Evolutionary conservation across 441 rosid species (phyloP).

Genomic region (Breynia disticha): DNA sequence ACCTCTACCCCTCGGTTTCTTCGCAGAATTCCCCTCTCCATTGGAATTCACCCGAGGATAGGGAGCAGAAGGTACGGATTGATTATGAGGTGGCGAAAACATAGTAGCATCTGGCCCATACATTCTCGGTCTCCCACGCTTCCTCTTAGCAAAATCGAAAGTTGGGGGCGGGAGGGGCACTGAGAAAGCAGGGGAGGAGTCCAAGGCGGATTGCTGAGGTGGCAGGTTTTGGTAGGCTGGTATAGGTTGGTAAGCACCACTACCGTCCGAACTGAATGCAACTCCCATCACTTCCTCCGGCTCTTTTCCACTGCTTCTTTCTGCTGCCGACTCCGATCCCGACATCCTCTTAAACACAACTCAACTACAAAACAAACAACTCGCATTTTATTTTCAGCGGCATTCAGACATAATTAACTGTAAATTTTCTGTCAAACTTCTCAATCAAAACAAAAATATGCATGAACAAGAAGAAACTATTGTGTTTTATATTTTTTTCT

Average conservation of each 20-base stretch:
- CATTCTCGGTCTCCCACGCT: constrained; percentile 83
- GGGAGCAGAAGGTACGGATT: constrained; percentile 15
- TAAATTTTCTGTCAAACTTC: too few species aligned
- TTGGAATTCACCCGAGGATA: constrained; percentile 2
- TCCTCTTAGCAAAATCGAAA: constrained; percentile 35
- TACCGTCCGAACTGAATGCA: constrained; percentile 38
- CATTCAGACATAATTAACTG: too few species aligned
- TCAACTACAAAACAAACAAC: background rate
- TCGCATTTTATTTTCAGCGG: background rate
- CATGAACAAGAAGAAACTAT: background rate
- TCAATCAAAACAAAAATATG: background rate
- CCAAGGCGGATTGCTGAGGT: too few species aligned
- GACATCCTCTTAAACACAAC: constrained; percentile 22
- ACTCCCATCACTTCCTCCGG: constrained; percentile 44
- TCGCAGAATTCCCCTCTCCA: constrained; percentile 10
- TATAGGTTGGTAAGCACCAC: constrained; percentile 46
- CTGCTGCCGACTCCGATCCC: constrained; percentile 61
- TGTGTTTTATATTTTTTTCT: background rate
- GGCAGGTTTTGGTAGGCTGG: too few species aligned
- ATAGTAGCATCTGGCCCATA: constrained; percentile 58
- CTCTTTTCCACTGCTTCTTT: constrained; percentile 35
- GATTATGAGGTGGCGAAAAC: constrained; percentile 19
- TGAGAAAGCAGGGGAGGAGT: too few species aligned
- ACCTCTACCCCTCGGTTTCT: constrained; percentile 66
- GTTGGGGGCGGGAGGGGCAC: too few species aligned